Percentiles rank a stretch among this genome's conserved stretches.
phyloP scores from a whole-genome alignment of 2,329 filamentous ascomycete species.

The Sporothrix euskadiensis region DNA sequence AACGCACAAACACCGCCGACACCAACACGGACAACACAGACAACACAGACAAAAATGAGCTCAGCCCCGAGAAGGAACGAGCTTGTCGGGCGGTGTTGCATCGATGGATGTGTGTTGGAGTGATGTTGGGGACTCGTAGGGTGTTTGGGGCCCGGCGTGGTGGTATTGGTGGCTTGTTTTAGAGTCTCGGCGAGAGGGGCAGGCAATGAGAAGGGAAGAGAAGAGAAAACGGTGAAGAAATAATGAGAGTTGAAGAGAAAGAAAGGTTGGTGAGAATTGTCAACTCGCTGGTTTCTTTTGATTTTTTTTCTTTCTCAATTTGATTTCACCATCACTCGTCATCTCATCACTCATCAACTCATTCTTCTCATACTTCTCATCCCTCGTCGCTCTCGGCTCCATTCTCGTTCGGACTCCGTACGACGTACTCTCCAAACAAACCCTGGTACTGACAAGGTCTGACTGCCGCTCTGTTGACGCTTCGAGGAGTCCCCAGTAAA shows the following conservation, averaged over 20 bases:
- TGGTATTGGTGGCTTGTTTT: slow-evolving; percentile 10
- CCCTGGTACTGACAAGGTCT: neutral
- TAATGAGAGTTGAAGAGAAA: neutral
- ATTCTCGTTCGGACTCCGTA: neutral
- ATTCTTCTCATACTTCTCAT: neutral
- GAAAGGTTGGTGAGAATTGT: neutral
- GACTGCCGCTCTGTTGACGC: neutral
- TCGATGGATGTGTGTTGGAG: neutral
- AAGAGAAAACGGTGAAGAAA: neutral
- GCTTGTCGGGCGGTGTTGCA: neutral
- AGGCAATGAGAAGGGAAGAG: neutral
- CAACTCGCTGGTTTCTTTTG: neutral
- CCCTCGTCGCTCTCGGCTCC: neutral
- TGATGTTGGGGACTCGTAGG: no score
- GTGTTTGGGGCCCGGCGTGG: neutral
- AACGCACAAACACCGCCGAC: neutral
- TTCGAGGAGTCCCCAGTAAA: neutral
- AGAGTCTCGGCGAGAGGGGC: neutral
- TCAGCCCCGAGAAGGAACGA: slow-evolving; percentile 3
- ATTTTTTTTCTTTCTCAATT: neutral
- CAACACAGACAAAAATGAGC: neutral
- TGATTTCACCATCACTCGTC: neutral
- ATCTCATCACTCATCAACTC: neutral
- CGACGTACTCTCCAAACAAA: no score
- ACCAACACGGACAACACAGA: neutral